Conservation (phyloP, 2,329 filamentous ascomycete genomes). For the Fusarium chuoi region DNA sequence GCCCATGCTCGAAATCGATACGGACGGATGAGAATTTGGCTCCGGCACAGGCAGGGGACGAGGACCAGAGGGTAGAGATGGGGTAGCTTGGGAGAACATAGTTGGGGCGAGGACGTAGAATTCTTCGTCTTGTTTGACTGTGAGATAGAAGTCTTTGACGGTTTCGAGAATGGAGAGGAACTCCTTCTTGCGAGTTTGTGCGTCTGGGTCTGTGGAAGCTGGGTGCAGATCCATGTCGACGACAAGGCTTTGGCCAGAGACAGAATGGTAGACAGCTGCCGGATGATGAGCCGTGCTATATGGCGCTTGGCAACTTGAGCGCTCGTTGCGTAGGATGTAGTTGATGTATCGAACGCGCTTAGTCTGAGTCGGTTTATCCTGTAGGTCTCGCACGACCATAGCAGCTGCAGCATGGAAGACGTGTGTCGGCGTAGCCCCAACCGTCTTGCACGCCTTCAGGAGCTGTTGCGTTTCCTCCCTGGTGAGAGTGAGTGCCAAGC, state of each 20-base stretch:
- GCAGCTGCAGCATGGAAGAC: slow-evolving; percentile 49
- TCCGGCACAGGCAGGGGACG: slow-evolving; percentile 37
- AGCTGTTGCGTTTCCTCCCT: slow-evolving; percentile 30
- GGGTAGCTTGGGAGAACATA: slow-evolving; percentile 35
- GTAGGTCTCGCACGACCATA: slow-evolving; percentile 44
- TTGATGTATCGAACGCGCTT: slow-evolving; percentile 42
- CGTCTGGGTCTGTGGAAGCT: rapidly evolving
- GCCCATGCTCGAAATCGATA: slow-evolving; percentile 50
- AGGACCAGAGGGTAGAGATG: slow-evolving; percentile 14
- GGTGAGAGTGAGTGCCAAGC: slow-evolving; percentile 36
- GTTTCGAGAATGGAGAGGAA: slow-evolving; percentile 40
- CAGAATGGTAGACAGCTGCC: slow-evolving; percentile 47
- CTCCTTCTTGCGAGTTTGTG: slow-evolving; percentile 3
- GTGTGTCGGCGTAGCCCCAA: slow-evolving; percentile 44
- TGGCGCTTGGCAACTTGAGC: slow-evolving; percentile 36
- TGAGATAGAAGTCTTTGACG: slow-evolving; percentile 45
- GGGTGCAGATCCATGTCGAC: slow-evolving; percentile 40
- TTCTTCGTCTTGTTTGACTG: slow-evolving; percentile 45
- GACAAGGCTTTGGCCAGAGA: slow-evolving; percentile 40
- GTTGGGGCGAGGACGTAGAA: slow-evolving; percentile 42
- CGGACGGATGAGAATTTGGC: slow-evolving; percentile 42
- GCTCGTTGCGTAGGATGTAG: slow-evolving; percentile 49
- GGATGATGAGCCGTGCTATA: slow-evolving; percentile 41
- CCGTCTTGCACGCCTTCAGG: slow-evolving; percentile 24
- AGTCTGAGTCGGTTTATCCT: background rate